These are phyloP conservation scores for Lippia alba DNA, from an alignment of 305 asterid species.

Conservation along the genomic window DNA sequence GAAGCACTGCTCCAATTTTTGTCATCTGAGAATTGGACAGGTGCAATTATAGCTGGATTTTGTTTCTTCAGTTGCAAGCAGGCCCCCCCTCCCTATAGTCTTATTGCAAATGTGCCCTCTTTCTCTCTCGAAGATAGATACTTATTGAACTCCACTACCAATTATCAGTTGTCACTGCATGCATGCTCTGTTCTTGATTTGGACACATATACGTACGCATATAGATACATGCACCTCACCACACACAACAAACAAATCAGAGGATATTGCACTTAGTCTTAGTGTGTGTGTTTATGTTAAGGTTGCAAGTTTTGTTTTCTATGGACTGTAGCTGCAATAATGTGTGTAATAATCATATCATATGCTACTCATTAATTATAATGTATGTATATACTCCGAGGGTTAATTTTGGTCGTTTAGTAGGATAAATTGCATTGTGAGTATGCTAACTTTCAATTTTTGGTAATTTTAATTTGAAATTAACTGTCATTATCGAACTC, in stretches of 20 bases:
- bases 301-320: conserved; percentile 25
- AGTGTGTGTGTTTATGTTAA: conserved; percentile 18
- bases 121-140: conserved; percentile 21
- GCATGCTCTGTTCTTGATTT: conserved; percentile 49
- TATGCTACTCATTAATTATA: too few relatives aligned
- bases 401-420: too few relatives aligned
- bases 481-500: too few relatives aligned
- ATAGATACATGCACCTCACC: conserved; percentile 33
- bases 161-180: conserved; percentile 50
- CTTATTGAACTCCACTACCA: conserved; percentile 42
- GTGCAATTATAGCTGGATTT: conserved; percentile 65
- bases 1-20: conserved; percentile 66
- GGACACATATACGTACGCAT: conserved; percentile 42
- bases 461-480: too few relatives aligned
- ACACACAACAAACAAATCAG: conserved; percentile 2
- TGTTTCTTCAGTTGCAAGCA: conserved; percentile 65
- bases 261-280: neutral
- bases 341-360: too few relatives aligned
- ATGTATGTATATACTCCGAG: too few relatives aligned
- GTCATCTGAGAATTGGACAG: conserved; percentile 60
- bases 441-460: too few relatives aligned
- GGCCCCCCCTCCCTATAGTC: conserved; percentile 27
- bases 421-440: too few relatives aligned
- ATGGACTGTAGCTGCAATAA: neutral
- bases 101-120: neutral